phyloP scores from a whole-genome alignment of 352 stramenopile species.

The Aphanomyces astaci region DNA sequence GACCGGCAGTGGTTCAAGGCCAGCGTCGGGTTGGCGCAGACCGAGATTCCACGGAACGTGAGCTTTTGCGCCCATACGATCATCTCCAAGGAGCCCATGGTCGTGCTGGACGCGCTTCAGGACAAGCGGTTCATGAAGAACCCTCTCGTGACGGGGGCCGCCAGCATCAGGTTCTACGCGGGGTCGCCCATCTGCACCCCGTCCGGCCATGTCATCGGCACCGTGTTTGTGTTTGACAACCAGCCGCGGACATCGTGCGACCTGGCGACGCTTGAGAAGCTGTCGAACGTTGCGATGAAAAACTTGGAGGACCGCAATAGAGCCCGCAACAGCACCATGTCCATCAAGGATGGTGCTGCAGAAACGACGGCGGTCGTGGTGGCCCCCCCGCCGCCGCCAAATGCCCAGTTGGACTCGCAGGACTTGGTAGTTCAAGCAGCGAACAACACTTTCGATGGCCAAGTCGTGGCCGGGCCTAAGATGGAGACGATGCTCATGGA shows the following conservation, averaged over 20 bases:
- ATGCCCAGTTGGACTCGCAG: slow-evolving; percentile 49
- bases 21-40: slow-evolving; percentile 74
- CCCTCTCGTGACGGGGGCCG: slow-evolving; percentile 68
- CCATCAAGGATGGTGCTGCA: slow-evolving; percentile 49
- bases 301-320: slow-evolving; percentile 87
- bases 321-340: slow-evolving; percentile 31
- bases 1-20: slow-evolving; percentile 86
- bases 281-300: slow-evolving; percentile 87
- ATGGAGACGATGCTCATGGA: slow-evolving; percentile 89
- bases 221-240: slow-evolving; percentile 84
- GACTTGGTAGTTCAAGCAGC: slow-evolving; percentile 44
- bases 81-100: slow-evolving; percentile 84
- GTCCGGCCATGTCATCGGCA: slow-evolving; percentile 70
- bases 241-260: slow-evolving; percentile 79
- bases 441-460: slow-evolving; percentile 53
- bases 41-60: slow-evolving; percentile 77
- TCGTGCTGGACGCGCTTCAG: slow-evolving; percentile 78
- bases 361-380: too few species aligned
- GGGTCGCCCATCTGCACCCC: slow-evolving; percentile 74
- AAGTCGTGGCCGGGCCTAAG: slow-evolving; percentile 79
- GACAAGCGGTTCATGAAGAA: slow-evolving; percentile 86
- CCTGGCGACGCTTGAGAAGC: slow-evolving; percentile 79
- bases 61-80: slow-evolving; percentile 81
- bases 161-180: slow-evolving; percentile 83
- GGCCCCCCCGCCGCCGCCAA: slow-evolving; percentile 26